Evolutionary conservation across 139 green algal genomes (phyloP).

Genomic region (Closterium sp.): DNA sequence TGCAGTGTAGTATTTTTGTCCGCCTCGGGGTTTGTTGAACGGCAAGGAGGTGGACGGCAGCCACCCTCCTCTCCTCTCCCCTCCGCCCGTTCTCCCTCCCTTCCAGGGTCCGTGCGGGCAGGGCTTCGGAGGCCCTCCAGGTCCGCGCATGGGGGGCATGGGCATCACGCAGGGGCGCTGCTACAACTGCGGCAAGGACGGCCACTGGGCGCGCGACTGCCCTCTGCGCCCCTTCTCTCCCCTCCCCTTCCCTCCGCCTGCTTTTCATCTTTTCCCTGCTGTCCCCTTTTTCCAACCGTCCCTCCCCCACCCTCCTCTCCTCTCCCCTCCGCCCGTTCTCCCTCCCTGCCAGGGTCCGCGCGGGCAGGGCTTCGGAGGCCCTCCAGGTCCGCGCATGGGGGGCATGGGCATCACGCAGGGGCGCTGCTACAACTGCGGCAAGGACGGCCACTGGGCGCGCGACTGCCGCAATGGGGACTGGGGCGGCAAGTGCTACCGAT

Average conservation of each 20-base stretch:
- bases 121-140: too few relatives aligned
- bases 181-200: conserved; percentile 56
- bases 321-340: neutral
- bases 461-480: conserved; percentile 51
- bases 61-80: neutral
- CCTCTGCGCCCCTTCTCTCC: too few relatives aligned
- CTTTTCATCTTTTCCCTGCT: too few relatives aligned
- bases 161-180: conserved; percentile 23
- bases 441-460: conserved; percentile 53
- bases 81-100: too few relatives aligned
- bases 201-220: conserved; percentile 28
- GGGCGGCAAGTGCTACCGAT: conserved; percentile 48
- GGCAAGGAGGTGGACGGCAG: conserved; percentile 44
- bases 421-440: conserved; percentile 56
- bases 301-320: neutral
- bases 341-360: conserved; percentile 8
- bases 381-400: neutral
- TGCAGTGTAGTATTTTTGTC: too few relatives aligned
- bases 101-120: too few relatives aligned
- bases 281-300: neutral
- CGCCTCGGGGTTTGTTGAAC: too few relatives aligned
- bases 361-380: neutral
- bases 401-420: neutral
- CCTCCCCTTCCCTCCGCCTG: too few relatives aligned
- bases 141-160: too few relatives aligned